These are phyloP conservation scores for Rubroboletus satanas DNA, from an alignment of 768 basidiomycete species.

Conservation along the genomic window DNA sequence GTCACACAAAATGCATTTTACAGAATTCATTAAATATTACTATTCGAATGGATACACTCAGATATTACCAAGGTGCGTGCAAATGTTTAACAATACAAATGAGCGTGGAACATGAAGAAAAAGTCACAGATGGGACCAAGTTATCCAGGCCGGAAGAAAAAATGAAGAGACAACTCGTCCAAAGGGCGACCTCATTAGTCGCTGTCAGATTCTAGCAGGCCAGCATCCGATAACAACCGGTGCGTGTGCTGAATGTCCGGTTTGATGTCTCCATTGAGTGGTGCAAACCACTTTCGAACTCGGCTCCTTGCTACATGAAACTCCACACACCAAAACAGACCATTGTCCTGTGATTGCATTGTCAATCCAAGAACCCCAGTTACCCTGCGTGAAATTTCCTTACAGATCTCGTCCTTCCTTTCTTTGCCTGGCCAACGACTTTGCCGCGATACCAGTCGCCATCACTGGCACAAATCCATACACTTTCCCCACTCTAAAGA, in stretches of 20 bases:
- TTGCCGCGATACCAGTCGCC: slow-evolving; percentile 52
- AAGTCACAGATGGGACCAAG: background rate
- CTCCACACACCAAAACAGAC: slow-evolving; percentile 52
- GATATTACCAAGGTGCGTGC: slow-evolving; percentile 1
- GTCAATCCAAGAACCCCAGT: background rate
- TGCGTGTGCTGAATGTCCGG: slow-evolving; percentile 49
- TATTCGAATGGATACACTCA: background rate
- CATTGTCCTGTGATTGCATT: slow-evolving; percentile 38
- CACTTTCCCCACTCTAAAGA: slow-evolving; percentile 41
- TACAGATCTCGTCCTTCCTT: slow-evolving; percentile 47
- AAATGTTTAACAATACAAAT: background rate
- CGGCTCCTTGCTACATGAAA: slow-evolving; percentile 35
- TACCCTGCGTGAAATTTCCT: slow-evolving; percentile 7
- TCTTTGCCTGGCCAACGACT: slow-evolving; percentile 42
- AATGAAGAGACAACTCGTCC: no score
- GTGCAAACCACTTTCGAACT: slow-evolving; percentile 58
- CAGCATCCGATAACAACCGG: slow-evolving; percentile 45
- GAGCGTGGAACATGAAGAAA: background rate
- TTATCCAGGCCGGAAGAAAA: background rate
- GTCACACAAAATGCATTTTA: background rate
- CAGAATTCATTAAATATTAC: background rate
- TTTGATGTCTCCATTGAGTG: slow-evolving; percentile 64
- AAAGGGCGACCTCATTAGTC: background rate
- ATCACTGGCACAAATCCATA: slow-evolving; percentile 50
- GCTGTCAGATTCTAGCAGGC: slow-evolving; percentile 36